phyloP scores from a whole-genome alignment of 2,329 filamentous ascomycete genomes.

The Colletotrichum viniferum region DNA sequence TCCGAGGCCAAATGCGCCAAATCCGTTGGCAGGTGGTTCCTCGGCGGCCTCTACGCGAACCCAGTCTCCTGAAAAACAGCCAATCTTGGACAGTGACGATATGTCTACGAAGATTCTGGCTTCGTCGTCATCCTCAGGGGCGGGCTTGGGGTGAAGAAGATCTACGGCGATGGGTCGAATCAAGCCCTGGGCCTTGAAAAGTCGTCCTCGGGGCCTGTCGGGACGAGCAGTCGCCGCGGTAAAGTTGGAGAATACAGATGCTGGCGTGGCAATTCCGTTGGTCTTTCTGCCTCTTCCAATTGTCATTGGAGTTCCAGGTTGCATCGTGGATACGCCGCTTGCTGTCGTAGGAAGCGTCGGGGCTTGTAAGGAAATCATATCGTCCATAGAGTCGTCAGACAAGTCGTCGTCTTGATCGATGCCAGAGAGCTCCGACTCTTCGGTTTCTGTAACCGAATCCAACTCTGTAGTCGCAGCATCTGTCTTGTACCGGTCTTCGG shows the following conservation, averaged over 20 bases:
- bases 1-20: slow-evolving; percentile 70
- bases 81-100: slow-evolving; percentile 82
- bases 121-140: slow-evolving; percentile 80
- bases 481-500: slow-evolving; percentile 74
- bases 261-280: slow-evolving; percentile 81
- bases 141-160: slow-evolving; percentile 82
- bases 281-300: slow-evolving; percentile 66
- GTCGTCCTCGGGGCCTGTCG: slow-evolving; percentile 73
- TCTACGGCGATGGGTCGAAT: slow-evolving; percentile 75
- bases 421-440: slow-evolving; percentile 64
- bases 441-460: slow-evolving; percentile 64
- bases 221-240: slow-evolving; percentile 82
- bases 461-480: slow-evolving; percentile 63
- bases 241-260: slow-evolving; percentile 87
- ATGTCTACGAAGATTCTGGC: slow-evolving; percentile 91
- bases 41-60: slow-evolving; percentile 80
- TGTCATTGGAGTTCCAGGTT: slow-evolving; percentile 81
- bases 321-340: slow-evolving; percentile 79
- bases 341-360: slow-evolving; percentile 80
- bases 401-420: slow-evolving; percentile 73
- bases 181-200: slow-evolving; percentile 85
- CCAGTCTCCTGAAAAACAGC: slow-evolving; percentile 98
- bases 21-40: slow-evolving; percentile 72
- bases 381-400: slow-evolving; percentile 90
- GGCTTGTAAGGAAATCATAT: slow-evolving; percentile 87